phyloP scores from a whole-genome alignment of 129 eudicot genomes.

The Pseudognaphalium luteoalbum region DNA sequence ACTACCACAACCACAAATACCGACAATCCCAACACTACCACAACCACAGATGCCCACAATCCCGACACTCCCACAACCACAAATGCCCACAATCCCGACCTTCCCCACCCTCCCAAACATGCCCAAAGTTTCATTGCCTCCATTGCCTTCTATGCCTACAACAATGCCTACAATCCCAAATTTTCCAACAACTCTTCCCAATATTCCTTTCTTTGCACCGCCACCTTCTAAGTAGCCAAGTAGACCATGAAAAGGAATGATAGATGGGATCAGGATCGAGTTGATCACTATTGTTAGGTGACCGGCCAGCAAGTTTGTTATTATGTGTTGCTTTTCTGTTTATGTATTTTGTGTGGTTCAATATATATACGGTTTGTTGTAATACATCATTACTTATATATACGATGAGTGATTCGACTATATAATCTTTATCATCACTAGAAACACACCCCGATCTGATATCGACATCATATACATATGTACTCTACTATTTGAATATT shows the following conservation, averaged over 20 bases:
- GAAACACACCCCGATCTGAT: background rate
- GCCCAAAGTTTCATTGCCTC: constrained; percentile 27
- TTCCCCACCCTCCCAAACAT: constrained; percentile 21
- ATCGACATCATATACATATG: background rate
- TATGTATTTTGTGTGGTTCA: background rate
- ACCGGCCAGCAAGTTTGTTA: too few relatives aligned
- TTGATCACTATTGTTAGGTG: too few relatives aligned
- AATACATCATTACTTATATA: too few relatives aligned
- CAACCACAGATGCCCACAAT: too few relatives aligned
- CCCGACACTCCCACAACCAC: too few relatives aligned
- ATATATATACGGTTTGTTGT: background rate
- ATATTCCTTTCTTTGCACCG: constrained; percentile 24
- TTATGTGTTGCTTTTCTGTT: too few relatives aligned
- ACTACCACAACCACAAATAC: too few relatives aligned
- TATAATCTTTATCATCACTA: too few relatives aligned
- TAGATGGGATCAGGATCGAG: too few relatives aligned
- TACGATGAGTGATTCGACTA: background rate
- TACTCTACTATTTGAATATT: too few relatives aligned
- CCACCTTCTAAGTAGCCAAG: constrained; percentile 17
- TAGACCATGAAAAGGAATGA: background rate
- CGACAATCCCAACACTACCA: too few relatives aligned
- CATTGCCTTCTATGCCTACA: background rate
- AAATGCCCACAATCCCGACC: too few relatives aligned
- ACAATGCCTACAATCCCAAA: constrained; percentile 21
- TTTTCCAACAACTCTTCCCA: constrained; percentile 24